These are phyloP conservation scores for Neurospora africana DNA, from an alignment of 495 filamentous ascomycete species.

Conservation along the genomic window DNA sequence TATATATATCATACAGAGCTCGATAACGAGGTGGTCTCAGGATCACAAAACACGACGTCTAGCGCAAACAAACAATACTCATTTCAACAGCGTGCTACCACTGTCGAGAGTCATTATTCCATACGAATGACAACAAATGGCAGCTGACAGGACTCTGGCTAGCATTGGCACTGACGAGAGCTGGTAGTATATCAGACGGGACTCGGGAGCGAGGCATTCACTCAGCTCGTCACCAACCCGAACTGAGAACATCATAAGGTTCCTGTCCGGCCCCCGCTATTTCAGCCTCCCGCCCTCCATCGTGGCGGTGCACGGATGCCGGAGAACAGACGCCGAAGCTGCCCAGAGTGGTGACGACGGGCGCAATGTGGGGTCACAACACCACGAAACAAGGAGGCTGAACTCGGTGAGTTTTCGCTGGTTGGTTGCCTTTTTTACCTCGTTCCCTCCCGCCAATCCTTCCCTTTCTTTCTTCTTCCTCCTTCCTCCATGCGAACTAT, in stretches of 20 bases:
- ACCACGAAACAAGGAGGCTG: constrained; percentile 17
- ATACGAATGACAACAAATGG: background rate
- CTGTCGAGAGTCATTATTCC: background rate
- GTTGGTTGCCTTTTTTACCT: constrained; percentile 5
- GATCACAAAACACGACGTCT: background rate
- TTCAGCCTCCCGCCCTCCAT: background rate
- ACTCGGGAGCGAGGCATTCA: background rate
- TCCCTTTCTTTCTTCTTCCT: constrained; percentile 7
- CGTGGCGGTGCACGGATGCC: constrained; percentile 8
- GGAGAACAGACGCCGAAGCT: background rate
- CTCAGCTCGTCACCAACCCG: background rate
- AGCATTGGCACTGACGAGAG: background rate
- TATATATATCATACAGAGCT: background rate
- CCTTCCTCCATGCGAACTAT: constrained; percentile 4
- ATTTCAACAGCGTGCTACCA: background rate
- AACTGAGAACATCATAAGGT: background rate
- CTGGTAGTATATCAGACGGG: background rate
- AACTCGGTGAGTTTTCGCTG: constrained; percentile 19
- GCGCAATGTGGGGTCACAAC: background rate
- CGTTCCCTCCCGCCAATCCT: background rate
- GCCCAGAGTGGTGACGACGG: background rate
- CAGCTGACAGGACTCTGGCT: background rate
- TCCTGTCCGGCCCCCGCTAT: background rate
- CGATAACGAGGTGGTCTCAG: background rate
- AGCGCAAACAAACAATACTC: background rate